A percentile compares a stretch with the other conserved stretches of the same genome.
Evolutionary conservation across 2,329 filamentous ascomycete species (phyloP).

Genomic region (Sarocladiaceae sp.): DNA sequence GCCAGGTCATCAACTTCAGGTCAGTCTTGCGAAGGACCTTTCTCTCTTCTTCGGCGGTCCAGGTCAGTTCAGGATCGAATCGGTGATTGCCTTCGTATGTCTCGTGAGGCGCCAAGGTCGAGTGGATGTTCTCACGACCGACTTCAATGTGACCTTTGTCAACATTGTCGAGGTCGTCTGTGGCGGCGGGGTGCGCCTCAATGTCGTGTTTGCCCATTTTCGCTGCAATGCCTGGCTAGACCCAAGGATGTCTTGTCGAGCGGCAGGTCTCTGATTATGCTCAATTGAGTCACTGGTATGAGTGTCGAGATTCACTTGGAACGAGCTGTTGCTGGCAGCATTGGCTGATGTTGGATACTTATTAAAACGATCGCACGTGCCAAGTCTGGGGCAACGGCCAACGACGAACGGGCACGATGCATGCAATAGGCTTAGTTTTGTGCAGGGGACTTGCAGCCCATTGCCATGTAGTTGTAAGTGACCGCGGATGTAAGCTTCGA

Average conservation of each 20-base stretch:
- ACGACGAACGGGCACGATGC: no score
- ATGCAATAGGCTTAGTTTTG: background rate
- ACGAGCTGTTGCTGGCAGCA: no score
- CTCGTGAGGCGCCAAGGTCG: constrained; percentile 21
- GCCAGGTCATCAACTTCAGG: constrained; percentile 31
- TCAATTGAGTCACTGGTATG: no score
- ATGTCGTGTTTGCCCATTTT: constrained; percentile 22
- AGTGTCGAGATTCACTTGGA: no score
- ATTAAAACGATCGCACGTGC: no score
- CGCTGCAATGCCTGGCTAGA: no score
- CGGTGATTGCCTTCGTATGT: constrained; percentile 35
- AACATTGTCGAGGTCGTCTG: constrained; percentile 17
- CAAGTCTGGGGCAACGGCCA: constrained; percentile 4
- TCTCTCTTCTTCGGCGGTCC: constrained; percentile 52
- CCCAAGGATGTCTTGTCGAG: no score
- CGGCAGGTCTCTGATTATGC: no score
- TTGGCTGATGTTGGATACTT: no score
- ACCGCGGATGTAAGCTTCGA: no score
- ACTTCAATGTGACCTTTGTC: constrained; percentile 23
- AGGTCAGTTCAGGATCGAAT: constrained; percentile 34
- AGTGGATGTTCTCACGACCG: constrained; percentile 31
- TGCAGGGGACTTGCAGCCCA: background rate
- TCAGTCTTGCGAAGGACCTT: constrained; percentile 48
- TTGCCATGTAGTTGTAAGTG: no score
- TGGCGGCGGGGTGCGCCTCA: constrained; percentile 20